A percentile compares a stretch with the other conserved stretches of the same genome.
Evolutionary conservation across 179 eudicot species (phyloP).

Genomic region (Silene noctiflora): DNA sequence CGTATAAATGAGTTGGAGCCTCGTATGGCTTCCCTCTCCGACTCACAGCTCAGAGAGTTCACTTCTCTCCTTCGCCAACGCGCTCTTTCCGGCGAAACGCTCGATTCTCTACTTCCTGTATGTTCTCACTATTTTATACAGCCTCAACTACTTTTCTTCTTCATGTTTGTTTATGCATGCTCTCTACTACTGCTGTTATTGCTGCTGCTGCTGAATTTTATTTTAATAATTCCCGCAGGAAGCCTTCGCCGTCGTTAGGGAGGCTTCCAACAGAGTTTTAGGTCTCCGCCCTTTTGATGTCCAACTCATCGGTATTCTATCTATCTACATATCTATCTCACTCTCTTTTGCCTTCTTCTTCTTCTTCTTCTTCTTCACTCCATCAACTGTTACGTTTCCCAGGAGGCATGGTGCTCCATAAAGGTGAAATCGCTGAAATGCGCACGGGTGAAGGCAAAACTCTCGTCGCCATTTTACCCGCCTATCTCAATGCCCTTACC

Average conservation of each 20-base stretch:
- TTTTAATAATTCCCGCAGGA: slow-evolving; percentile 39
- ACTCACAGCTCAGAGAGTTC: slow-evolving; percentile 54
- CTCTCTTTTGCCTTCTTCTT: neutral
- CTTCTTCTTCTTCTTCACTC: neutral
- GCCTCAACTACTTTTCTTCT: neutral
- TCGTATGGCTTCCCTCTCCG: slow-evolving; percentile 53
- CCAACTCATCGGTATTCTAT: slow-evolving; percentile 65
- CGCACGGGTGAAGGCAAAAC: slow-evolving; percentile 99
- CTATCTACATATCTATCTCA: neutral
- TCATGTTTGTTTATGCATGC: no score
- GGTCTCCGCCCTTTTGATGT: slow-evolving; percentile 98
- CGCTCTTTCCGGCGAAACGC: slow-evolving; percentile 58
- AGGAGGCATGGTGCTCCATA: slow-evolving; percentile 98
- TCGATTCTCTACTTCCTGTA: slow-evolving; percentile 81
- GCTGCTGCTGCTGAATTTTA: no score
- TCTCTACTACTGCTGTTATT: neutral
- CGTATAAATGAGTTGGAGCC: slow-evolving; percentile 57
- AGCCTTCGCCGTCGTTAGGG: slow-evolving; percentile 93
- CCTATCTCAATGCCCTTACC: slow-evolving; percentile 82
- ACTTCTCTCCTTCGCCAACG: slow-evolving; percentile 57
- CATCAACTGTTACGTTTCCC: neutral
- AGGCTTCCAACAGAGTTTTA: slow-evolving; percentile 87
- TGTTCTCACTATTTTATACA: neutral
- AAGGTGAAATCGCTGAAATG: slow-evolving; percentile 97
- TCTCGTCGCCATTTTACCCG: slow-evolving; percentile 89